Conservation (phyloP, 306 rosid species). For the Amphicarpaea edgeworthii region DNA sequence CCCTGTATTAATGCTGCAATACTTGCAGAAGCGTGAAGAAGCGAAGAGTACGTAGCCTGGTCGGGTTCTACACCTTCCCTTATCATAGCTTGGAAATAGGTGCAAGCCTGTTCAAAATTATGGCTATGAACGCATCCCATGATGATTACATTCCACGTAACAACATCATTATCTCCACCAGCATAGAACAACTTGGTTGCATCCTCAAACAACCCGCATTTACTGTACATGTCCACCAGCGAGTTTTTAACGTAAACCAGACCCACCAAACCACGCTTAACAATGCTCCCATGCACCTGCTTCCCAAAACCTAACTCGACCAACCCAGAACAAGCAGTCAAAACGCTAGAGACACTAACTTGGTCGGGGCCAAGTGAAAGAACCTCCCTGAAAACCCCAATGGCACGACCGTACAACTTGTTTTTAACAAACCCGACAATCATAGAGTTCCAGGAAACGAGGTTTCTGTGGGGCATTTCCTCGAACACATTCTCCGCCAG, state of each 20-base stretch:
- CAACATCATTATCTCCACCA: conserved; percentile 60
- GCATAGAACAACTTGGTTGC: conserved; percentile 56
- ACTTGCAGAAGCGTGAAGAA: conserved; percentile 62
- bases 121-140: conserved; percentile 50
- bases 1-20: conserved; percentile 64
- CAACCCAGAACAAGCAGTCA: conserved; percentile 63
- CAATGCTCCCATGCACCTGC: conserved; percentile 62
- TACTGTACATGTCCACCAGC: conserved; percentile 62
- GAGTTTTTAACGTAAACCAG: conserved; percentile 65
- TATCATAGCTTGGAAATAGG: conserved; percentile 57
- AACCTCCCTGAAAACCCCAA: conserved; percentile 52
- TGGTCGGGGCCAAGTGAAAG: conserved; percentile 53
- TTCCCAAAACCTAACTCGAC: conserved; percentile 55
- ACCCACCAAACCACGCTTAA: conserved; percentile 58
- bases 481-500: conserved; percentile 65
- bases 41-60: conserved; percentile 64
- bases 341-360: conserved; percentile 61
- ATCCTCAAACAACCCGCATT: conserved; percentile 56
- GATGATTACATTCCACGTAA: conserved; percentile 68
- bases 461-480: conserved; percentile 61
- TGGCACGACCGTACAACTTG: conserved; percentile 49
- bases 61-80: conserved; percentile 62
- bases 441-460: conserved; percentile 67
- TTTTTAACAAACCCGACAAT: conserved; percentile 63
- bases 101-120: conserved; percentile 61